Conservation (phyloP, 2,329 filamentous ascomycete species). For the Simplicillium aogashimaense region DNA sequence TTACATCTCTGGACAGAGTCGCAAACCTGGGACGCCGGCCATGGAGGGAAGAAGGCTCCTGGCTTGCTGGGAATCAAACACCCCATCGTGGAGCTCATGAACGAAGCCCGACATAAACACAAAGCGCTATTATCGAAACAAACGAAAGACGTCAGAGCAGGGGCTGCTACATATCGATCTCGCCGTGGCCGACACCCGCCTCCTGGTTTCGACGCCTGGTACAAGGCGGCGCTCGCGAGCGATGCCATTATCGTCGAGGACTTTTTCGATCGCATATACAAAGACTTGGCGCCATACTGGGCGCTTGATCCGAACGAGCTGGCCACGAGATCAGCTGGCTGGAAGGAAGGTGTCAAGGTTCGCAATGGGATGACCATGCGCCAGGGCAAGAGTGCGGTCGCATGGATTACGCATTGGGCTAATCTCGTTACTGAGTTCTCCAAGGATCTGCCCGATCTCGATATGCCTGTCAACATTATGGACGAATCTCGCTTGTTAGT, state of each 20-base stretch:
- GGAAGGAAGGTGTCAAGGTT: constrained; percentile 36
- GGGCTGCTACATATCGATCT: constrained; percentile 44
- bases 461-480: constrained; percentile 56
- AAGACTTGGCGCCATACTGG: constrained; percentile 53
- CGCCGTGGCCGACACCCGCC: constrained; percentile 51
- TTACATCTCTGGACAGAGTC: too few species aligned
- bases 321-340: constrained; percentile 27
- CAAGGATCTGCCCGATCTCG: constrained; percentile 48
- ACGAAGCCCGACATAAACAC: constrained; percentile 32
- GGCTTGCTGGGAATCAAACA: constrained; percentile 17
- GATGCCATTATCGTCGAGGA: constrained; percentile 50
- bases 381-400: constrained; percentile 28
- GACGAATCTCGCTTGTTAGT: constrained; percentile 55
- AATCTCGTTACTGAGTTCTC: constrained; percentile 40
- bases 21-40: too few species aligned
- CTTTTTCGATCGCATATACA: constrained; percentile 55
- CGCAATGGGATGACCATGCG: constrained; percentile 29
- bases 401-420: constrained; percentile 38
- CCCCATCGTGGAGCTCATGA: constrained; percentile 40
- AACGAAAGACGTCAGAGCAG: constrained; percentile 37
- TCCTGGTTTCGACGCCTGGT: constrained; percentile 54
- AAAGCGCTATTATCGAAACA: constrained; percentile 29
- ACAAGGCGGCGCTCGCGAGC: constrained; percentile 38
- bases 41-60: neutral
- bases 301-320: constrained; percentile 34